Base-by-base conservation (phyloP, 164 flowering plant genomes). In the Santalum album region DNA sequence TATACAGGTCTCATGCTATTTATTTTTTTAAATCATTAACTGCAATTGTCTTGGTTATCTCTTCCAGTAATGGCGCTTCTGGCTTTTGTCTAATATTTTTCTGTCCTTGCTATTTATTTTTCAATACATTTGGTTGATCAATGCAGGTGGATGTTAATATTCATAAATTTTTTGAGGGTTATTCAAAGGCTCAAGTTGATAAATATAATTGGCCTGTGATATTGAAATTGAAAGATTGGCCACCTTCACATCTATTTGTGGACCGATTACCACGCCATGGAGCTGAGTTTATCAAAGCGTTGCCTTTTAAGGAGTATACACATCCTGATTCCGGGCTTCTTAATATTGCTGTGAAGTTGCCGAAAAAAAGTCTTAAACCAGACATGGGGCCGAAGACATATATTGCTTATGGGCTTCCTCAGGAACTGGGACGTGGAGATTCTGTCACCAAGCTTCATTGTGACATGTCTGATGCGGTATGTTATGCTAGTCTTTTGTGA, bases 401-500 rank as follows among this genome's bases (percentile, higher is more conserved):
- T 57, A 78, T 83, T 69, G 90, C 84, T 44, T 81, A 81, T 70
- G 90, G 90, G 49, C 21, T 69, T 61, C 51, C 61, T 23, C 55
- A 72, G 40, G 90, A 83, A 60, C 77, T 81, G 32, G 90, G 83
- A 5, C 69, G 80, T 54, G 90, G 82, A 23, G 90, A 83, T 48
- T 83, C 90, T 49, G 84, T 83, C 9, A 81, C 84, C 22, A 83
- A 81, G 72, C 83, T 83, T 64, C 90, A 81, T 22, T 84, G 87
- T 35, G 90, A 84, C 49, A 73, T 84, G 83, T 81, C 90, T 64
- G 90, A 84, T 71, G 85, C 87, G 65, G 90, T 84, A 80, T 51
- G 68, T 46, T 61, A 49, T 51, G 68, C 50, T 61, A 49, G 26
- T 9, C 18, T 3, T 48, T 17, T 29, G 36, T 63, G 17, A 10